Conservation (phyloP, 129 eudicot genomes). For the Helianthus tuberosus region DNA sequence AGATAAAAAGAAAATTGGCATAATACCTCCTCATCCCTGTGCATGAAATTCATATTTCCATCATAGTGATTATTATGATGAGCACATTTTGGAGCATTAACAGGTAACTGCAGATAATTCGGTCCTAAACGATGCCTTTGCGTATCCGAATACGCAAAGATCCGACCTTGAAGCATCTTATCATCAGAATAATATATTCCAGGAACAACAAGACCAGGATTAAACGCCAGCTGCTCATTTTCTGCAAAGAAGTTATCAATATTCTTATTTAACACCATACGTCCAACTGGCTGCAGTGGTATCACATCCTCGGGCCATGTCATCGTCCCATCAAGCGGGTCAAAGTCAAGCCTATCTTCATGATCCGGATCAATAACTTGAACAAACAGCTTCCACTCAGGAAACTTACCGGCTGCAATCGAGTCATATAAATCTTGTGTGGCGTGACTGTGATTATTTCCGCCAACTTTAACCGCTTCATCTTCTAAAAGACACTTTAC, state of each 20-base stretch:
- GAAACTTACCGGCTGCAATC: slow-evolving; percentile 60
- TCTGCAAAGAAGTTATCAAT: slow-evolving; percentile 74
- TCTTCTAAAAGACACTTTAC: slow-evolving; percentile 56
- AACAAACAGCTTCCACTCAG: slow-evolving; percentile 61
- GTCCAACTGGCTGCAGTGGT: slow-evolving; percentile 73
- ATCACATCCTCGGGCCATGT: slow-evolving; percentile 69
- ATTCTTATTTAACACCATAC: slow-evolving; percentile 65
- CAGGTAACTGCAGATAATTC: slow-evolving; percentile 66
- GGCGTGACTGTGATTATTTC: slow-evolving; percentile 72
- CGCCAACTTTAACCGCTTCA: slow-evolving; percentile 55
- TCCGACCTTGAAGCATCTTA: slow-evolving; percentile 64
- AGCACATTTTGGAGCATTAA: slow-evolving; percentile 66
- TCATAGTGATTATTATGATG: slow-evolving; percentile 78
- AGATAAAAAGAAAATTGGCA: background rate
- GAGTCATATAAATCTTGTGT: slow-evolving; percentile 70
- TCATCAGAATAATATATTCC: slow-evolving; percentile 69
- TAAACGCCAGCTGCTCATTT: slow-evolving; percentile 67
- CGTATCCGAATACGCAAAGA: slow-evolving; percentile 65
- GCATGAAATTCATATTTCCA: slow-evolving; percentile 69
- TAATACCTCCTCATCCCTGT: slow-evolving; percentile 67
- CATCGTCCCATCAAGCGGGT: slow-evolving; percentile 69
- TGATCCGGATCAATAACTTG: slow-evolving; percentile 62
- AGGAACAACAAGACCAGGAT: slow-evolving; percentile 62
- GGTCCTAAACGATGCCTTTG: slow-evolving; percentile 77
- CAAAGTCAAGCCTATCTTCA: slow-evolving; percentile 64